Base-by-base conservation (phyloP, 1,284 basidiomycete species). In the Microbotryomycetes sp. region DNA sequence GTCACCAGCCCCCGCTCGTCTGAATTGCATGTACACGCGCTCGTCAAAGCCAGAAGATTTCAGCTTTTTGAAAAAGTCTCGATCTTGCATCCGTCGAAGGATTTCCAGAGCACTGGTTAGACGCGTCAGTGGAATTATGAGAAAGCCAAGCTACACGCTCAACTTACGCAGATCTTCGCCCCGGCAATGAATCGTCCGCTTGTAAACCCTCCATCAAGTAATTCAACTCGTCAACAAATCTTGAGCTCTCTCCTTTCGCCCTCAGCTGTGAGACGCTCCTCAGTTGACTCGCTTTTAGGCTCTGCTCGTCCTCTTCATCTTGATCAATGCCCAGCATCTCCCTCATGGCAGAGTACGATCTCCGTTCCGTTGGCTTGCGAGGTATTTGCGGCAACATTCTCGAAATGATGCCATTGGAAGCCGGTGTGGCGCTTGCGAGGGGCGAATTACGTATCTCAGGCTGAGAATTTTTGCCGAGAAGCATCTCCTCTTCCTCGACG, bases 181-280 rank as follows among this genome's bases (percentile, higher is more conserved):
- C 61, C 3, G 50, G 59, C 7, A 61, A 51, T 2, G 29, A 31
- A 11, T 46, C 49, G 3, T 45, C 60, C 4, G 49, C 50, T 24
- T 30, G n/a, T 29, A 67, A 4, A 1, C 66, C 66, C n/a, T 68
- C 66, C 1, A 63, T 28, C 23, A 60, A 31, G 30, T 54, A 68
- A 5, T 59, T 59, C 1, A 68, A 35, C 31, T 68, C 66, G 41
- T 68, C 66, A 18, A 26, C 48, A 54, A 64, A 68, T 52, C 55
- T 30, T 35, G 57, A 59, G 3, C 59, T 59, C 45, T 65, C 63
- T 4, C 66, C 66, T 45, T 60, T 62, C 15, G 59, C 64, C 27
- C 61, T 30, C 24, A 65, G 23, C 54, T 47, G 58, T 48, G 31
- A 61, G 50, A 31, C 52, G 45, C 46, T 62, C 62, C 29, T 46